phyloP scores from a whole-genome alignment of 345 rosid genomes.

The Rhodamnia argentea region DNA sequence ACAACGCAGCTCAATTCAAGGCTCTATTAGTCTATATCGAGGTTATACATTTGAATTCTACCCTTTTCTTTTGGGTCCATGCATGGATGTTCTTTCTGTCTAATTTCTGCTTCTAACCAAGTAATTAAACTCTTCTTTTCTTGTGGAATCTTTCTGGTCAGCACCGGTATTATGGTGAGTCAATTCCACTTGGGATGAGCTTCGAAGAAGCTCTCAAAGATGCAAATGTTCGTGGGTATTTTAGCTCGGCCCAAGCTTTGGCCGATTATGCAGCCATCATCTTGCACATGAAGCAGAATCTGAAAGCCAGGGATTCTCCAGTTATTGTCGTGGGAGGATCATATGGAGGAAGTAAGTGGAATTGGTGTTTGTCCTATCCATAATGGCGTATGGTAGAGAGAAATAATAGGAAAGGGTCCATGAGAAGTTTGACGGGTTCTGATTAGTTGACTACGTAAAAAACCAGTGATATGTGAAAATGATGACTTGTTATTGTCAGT shows the following conservation, averaged over 20 bases:
- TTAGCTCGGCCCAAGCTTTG: background rate
- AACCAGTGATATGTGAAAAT: background rate
- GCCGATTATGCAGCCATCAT: background rate
- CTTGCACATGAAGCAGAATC: background rate
- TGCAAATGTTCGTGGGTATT: background rate
- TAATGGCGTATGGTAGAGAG: background rate
- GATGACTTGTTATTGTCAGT: background rate
- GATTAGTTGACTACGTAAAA: background rate
- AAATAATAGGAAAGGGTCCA: background rate
- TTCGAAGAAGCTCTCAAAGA: background rate
- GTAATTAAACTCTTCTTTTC: background rate
- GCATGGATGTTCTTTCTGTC: background rate
- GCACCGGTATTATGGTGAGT: background rate
- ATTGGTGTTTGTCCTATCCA: background rate
- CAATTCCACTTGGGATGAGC: background rate
- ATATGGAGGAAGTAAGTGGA: background rate
- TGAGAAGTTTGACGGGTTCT: background rate
- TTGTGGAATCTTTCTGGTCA: background rate
- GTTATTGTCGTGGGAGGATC: background rate
- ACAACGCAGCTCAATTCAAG: background rate
- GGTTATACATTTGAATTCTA: background rate
- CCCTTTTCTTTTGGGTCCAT: background rate
- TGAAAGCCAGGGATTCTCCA: background rate
- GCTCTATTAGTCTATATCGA: background rate
- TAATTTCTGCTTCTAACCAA: background rate